phyloP scores from a whole-genome alignment of 352 stramenopile genomes.

The Phytophthora melonis region DNA sequence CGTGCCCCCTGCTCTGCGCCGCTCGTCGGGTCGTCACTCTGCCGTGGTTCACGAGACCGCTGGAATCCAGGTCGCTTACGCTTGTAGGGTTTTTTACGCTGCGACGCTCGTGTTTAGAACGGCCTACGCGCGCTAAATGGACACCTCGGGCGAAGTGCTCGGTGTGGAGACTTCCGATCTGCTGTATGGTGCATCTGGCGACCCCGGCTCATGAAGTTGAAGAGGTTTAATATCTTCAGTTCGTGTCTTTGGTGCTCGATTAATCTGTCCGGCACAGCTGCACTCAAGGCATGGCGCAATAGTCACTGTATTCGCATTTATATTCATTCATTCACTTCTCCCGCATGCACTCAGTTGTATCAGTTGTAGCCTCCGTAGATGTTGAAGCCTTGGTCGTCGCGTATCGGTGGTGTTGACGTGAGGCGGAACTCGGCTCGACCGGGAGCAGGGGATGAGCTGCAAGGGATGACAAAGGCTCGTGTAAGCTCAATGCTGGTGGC shows the following conservation, averaged over 20 bases:
- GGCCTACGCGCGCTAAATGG: not conserved
- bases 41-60: not conserved
- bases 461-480: conserved; percentile 9
- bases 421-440: conserved; percentile 37
- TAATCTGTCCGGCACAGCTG: not conserved
- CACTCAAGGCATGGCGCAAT: not conserved
- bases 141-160: not conserved
- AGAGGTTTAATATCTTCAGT: not conserved
- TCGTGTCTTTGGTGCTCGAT: conserved; percentile 1
- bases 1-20: not conserved
- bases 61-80: conserved; percentile 2
- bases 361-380: conserved; percentile 29
- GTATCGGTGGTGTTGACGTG: conserved; percentile 20
- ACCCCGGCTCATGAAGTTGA: conserved; percentile 3
- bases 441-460: conserved; percentile 34
- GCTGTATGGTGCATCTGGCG: not conserved
- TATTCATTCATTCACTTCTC: no score
- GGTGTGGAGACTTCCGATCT: not conserved
- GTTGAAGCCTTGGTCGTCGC: conserved; percentile 32
- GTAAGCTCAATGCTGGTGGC: not conserved
- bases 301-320: conserved; percentile 17
- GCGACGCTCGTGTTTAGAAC: not conserved
- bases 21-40: not conserved
- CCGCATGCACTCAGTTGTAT: conserved; percentile 32
- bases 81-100: not conserved